Base-by-base conservation (phyloP, 2,329 filamentous ascomycete species). In the Fusarium dimerum region DNA sequence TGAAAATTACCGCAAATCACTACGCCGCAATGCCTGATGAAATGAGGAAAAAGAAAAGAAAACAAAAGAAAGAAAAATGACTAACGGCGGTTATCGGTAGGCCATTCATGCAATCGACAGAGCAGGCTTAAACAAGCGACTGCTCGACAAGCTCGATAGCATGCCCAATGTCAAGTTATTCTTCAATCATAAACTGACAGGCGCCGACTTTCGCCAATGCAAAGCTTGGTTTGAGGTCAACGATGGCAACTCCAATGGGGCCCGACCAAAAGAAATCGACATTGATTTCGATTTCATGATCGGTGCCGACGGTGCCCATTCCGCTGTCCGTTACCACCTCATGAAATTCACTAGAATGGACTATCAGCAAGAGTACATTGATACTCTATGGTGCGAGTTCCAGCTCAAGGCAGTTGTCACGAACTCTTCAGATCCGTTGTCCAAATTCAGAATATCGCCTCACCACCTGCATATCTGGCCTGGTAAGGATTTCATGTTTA, bases 381-480 rank as follows among this genome's bases (percentile, higher is more conserved):
- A 97, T 71, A 94, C 92, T 0, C 76, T 97, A 6, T 99, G 94
- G 94, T 97, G 93, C 71, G 94, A 99, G 68, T 97, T 99, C 68
- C 86, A 86, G 45, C 91, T 99, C 55, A 77, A 82, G 17, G 80
- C 89, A 1, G 71, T 71, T 30, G 56, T 71, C 2, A 62, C 64
- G 1, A 48, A 60, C 8, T 43, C 57, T 12, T 56, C 57, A 5
- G 68, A 72, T 36, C 59, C 70, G 15, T 62, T 69, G 43, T 71
- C 74, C 29, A 77, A 71, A 60, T 97, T 95, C 68, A 79, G 80
- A 44, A 94, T 97, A 61, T 94, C 91, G 1, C 91, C 92, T 2
- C 90, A 97, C 64, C 92, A 97, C 68, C 79, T 99, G 2, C 94
- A 99, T 72, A 99, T 99, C 68, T 99, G 94, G 94, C 94, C 94